Conservation (phyloP, 257 asterid genomes). For the Scutellaria galericulata region DNA sequence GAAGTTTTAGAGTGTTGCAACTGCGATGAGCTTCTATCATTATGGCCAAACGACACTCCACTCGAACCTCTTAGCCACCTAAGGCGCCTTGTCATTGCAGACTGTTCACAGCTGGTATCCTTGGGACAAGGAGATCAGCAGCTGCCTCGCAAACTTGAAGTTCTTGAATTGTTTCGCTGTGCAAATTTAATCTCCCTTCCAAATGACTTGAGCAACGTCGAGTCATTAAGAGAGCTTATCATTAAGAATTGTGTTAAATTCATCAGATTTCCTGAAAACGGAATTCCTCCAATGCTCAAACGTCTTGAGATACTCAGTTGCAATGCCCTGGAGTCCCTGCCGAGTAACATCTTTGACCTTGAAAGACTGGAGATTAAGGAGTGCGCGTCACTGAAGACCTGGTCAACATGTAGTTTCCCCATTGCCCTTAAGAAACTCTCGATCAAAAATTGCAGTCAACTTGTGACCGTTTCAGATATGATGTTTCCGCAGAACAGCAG, state of each 20-base stretch:
- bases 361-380: conserved; percentile 71
- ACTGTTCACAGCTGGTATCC: conserved; percentile 55
- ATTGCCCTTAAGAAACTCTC: conserved; percentile 57
- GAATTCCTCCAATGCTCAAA: conserved; percentile 63
- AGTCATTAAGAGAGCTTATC: conserved; percentile 56
- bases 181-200: conserved; percentile 50
- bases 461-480: conserved; percentile 51
- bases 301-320: conserved; percentile 69
- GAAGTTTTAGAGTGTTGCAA: conserved; percentile 66
- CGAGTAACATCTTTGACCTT: conserved; percentile 51
- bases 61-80: conserved; percentile 44
- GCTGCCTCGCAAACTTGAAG: conserved; percentile 66
- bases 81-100: conserved; percentile 63
- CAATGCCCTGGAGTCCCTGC: conserved; percentile 58
- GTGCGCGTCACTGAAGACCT: conserved; percentile 56
- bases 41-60: conserved; percentile 53
- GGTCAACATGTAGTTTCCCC: conserved; percentile 55
- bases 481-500: conserved; percentile 38
- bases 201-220: conserved; percentile 46
- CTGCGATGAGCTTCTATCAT: conserved; percentile 54
- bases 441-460: conserved; percentile 54
- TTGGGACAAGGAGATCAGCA: conserved; percentile 58
- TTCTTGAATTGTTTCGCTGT: conserved; percentile 63
- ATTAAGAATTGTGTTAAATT: conserved; percentile 57
- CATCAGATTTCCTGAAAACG: conserved; percentile 48